Evolutionary conservation across 2,329 filamentous ascomycete genomes (phyloP).

Genomic region (Ophiostoma angusticollis): DNA sequence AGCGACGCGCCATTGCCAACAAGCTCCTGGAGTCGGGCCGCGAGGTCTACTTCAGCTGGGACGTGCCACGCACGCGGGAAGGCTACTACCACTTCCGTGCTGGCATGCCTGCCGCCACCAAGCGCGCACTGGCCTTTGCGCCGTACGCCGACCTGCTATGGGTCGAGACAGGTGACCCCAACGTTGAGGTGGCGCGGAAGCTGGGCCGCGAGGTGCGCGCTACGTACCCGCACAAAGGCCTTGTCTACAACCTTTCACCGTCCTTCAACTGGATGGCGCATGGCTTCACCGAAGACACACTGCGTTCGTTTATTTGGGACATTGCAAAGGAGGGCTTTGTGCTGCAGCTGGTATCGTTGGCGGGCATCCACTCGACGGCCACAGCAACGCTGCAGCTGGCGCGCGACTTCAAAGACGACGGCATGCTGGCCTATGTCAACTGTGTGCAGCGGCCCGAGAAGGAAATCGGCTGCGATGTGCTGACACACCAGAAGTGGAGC

Average conservation of each 20-base stretch:
- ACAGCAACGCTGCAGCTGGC: constrained; percentile 61
- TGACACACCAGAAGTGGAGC: constrained; percentile 86
- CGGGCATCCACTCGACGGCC: constrained; percentile 53
- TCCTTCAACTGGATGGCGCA: constrained; percentile 99
- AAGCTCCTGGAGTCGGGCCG: constrained; percentile 47
- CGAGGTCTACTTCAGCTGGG: constrained; percentile 70
- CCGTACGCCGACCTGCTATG: constrained; percentile 91
- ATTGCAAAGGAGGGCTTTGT: constrained; percentile 77
- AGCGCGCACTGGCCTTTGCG: constrained; percentile 81
- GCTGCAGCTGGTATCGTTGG: constrained; percentile 53
- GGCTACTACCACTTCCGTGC: constrained; percentile 86
- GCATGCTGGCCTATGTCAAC: constrained; percentile 97
- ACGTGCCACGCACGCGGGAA: constrained; percentile 83
- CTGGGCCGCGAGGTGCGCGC: constrained; percentile 67
- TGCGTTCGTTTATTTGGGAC: constrained; percentile 94
- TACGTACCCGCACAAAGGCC: constrained; percentile 62
- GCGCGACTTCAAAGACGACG: constrained; percentile 70
- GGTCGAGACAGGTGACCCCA: constrained; percentile 90
- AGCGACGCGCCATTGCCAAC: constrained; percentile 60
- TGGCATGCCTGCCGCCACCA: constrained; percentile 76
- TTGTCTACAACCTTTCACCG: constrained; percentile 93
- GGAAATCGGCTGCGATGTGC: constrained; percentile 79
- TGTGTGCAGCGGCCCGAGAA: constrained; percentile 82
- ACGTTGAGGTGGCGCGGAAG: constrained; percentile 59
- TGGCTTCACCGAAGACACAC: constrained; percentile 69